Evolutionary conservation across 164 flowering plant genomes (phyloP).

Genomic region (Aristolochia californica): DNA sequence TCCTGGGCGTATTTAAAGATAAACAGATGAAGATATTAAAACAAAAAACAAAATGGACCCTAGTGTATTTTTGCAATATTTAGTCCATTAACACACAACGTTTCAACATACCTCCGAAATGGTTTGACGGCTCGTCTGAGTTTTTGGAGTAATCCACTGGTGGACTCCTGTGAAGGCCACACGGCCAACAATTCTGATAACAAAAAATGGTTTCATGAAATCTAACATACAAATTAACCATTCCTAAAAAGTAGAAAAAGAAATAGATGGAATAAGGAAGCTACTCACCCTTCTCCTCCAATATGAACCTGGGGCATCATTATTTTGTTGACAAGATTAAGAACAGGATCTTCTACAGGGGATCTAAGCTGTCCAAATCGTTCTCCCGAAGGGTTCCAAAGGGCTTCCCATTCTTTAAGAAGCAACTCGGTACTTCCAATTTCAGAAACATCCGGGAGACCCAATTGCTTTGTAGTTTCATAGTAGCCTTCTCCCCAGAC

Average conservation of each 20-base stretch:
- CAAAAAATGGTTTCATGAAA: background rate
- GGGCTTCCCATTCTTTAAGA: conserved; percentile 31
- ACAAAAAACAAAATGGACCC: too few species aligned
- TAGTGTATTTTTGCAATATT: too few species aligned
- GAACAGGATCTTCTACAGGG: conserved; percentile 25
- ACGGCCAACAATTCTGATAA: conserved; percentile 57
- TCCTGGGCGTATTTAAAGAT: too few species aligned
- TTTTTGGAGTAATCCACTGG: conserved; percentile 51
- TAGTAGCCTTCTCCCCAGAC: conserved; percentile 82
- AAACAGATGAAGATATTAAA: too few species aligned
- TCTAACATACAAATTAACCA: background rate
- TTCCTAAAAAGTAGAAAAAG: background rate
- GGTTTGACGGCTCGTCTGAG: conserved; percentile 12
- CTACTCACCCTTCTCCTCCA: conserved; percentile 76
- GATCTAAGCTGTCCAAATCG: conserved; percentile 15
- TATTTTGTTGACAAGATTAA: conserved; percentile 48
- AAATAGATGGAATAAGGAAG: conserved; percentile 1
- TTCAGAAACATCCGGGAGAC: conserved; percentile 19
- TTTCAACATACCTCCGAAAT: conserved; percentile 32
- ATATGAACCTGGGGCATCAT: conserved; percentile 49
- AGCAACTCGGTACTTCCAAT: conserved; percentile 18
- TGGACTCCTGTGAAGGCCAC: conserved; percentile 56
- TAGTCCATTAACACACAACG: too few species aligned
- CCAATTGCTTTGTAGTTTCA: conserved; percentile 20
- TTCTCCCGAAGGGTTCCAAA: conserved; percentile 19